Conservation (phyloP, 2,329 filamentous ascomycete genomes). For the Fusarium setosum region DNA sequence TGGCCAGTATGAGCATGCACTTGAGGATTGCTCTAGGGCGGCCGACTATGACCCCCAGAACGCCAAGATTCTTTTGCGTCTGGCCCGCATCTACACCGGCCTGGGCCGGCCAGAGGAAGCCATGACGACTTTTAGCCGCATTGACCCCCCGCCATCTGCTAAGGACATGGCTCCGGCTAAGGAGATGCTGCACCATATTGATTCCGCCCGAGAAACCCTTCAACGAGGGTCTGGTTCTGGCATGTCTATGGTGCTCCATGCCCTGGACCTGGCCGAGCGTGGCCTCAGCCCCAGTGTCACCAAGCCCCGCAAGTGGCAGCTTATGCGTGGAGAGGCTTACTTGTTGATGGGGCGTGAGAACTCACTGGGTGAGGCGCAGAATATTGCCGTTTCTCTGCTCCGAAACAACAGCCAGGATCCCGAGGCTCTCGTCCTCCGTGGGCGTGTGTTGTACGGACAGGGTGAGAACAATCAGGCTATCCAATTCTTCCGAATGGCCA, state of each 20-base stretch:
- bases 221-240: constrained; percentile 79
- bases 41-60: constrained; percentile 87
- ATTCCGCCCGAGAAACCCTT: constrained; percentile 82
- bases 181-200: constrained; percentile 86
- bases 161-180: constrained; percentile 88
- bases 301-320: constrained; percentile 91
- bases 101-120: constrained; percentile 90
- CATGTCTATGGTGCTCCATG: constrained; percentile 92
- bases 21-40: constrained; percentile 88
- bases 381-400: constrained; percentile 88
- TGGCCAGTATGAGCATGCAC: constrained; percentile 79
- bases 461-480: constrained; percentile 96
- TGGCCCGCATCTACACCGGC: constrained; percentile 90
- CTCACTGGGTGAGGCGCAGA: constrained; percentile 90
- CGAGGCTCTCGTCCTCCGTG: constrained; percentile 90
- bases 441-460: constrained; percentile 87
- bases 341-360: constrained; percentile 93
- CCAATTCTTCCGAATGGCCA: constrained; percentile 89
- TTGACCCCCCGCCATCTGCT: constrained; percentile 81
- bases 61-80: constrained; percentile 85
- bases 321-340: constrained; percentile 92
- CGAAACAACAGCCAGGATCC: constrained; percentile 91
- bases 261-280: constrained; percentile 89
- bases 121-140: constrained; percentile 82
- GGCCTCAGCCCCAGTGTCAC: constrained; percentile 79